These are phyloP conservation scores for Xylaria sp. DNA, from an alignment of 2,329 filamentous ascomycete genomes.

Conservation along the genomic window DNA sequence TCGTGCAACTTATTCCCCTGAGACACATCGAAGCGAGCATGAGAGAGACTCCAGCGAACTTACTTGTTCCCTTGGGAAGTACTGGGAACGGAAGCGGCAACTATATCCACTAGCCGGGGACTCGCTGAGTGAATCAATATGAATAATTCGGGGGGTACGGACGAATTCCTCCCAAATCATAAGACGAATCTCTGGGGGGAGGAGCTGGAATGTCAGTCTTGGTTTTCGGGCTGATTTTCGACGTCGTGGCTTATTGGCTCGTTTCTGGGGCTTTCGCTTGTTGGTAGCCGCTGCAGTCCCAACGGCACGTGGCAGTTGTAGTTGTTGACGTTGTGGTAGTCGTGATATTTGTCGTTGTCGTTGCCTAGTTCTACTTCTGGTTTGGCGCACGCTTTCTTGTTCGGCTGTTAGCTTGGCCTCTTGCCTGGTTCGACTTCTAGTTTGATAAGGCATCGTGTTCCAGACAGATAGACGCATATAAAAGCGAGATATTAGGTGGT, in stretches of 20 bases:
- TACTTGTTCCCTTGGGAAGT: neutral
- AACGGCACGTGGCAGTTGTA: too few species aligned
- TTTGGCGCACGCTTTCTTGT: neutral
- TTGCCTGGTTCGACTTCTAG: neutral
- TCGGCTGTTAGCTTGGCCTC: neutral
- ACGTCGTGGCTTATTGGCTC: neutral
- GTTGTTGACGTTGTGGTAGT: too few species aligned
- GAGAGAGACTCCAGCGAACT: neutral
- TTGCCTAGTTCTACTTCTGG: neutral
- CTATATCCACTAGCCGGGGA: neutral
- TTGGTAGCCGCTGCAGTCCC: too few species aligned
- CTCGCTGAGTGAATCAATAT: neutral
- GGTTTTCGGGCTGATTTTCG: neutral
- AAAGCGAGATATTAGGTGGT: neutral
- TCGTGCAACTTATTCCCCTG: neutral
- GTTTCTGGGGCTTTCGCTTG: neutral
- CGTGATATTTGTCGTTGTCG: neutral
- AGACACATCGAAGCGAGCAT: neutral
- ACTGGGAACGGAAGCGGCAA: neutral
- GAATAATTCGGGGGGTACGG: conserved; percentile 24
- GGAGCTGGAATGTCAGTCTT: conserved; percentile 1
- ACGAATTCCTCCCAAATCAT: conserved; percentile 32
- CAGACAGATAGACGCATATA: too few species aligned
- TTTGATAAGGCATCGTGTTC: conserved; percentile 5
- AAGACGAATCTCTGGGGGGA: conserved; percentile 23